Evolutionary conservation across 2,329 filamentous ascomycete genomes (phyloP), one percentile per base, ranked within the genome.

Genomic region (Fusarium chuoi): DNA sequence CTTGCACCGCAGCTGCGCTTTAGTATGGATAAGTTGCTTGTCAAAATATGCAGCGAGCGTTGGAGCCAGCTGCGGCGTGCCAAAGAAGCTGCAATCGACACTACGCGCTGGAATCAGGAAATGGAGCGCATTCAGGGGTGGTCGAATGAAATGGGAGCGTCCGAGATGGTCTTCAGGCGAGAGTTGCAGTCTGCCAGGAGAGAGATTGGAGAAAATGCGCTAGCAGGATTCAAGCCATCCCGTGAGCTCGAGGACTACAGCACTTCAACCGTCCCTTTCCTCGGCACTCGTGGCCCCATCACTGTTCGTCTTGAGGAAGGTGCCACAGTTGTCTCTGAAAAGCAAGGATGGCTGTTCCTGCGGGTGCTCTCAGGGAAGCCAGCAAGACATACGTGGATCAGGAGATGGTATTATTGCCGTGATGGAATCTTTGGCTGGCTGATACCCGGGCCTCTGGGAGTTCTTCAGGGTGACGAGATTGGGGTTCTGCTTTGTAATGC

Each of bases 351-450:
- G 96, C 85, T 99, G 6, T 97, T 95, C 81, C 82, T 98, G 75
- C 89, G 94, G 58, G 93, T 92, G 2, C 85, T 95, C 13, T 91
- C 93, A 4, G 95, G 95, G 41, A 98, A 98, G 81, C 96, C 96
- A 1, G 93, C 95, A 20, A 89, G 96, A 70, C 94, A 95, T n/a
- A 89, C 90, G 45, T 99, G 96, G 96, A 89, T 94, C 33, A 90
- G 94, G 68, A 89, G 96, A 60, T 99, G 96, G 96, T 98, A 96
- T 79, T 98, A 98, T 81, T 92, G 98, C 76, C 95, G 96, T 73
- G 92, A 97, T 79, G 96, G 96, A 44, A 96, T 98, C 65, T 98
- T 99, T 82, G 96, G 96, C 28, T 98, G 95, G 91, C 87, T 99
- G 10, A 89, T 96, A 26, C 95, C 97, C 78, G 93, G 94, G 7